These are phyloP conservation scores for Pseudogymnoascus sp. DNA, from an alignment of 2,329 filamentous ascomycete species.

Conservation along the genomic window DNA sequence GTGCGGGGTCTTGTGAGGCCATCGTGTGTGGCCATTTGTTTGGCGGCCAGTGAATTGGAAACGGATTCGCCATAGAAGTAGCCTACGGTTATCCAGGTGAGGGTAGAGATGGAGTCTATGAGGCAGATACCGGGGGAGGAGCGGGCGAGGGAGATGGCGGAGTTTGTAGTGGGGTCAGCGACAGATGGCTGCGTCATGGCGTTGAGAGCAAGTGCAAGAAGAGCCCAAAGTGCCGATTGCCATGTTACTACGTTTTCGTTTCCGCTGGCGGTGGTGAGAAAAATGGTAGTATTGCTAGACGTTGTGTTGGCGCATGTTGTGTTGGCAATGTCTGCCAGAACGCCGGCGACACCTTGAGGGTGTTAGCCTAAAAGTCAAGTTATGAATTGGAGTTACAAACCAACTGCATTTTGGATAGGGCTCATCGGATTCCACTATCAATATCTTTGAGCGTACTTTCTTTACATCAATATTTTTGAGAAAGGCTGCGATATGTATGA, in stretches of 20 bases:
- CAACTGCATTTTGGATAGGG: background rate
- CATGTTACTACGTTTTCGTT: background rate
- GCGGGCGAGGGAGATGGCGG: conserved; percentile 15
- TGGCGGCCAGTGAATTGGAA: background rate
- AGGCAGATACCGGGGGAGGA: conserved; percentile 16
- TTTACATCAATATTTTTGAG: background rate
- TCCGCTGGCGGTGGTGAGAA: background rate
- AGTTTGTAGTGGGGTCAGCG: conserved; percentile 11
- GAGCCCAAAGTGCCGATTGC: conserved; percentile 19
- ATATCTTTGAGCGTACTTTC: background rate
- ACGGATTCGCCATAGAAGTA: background rate
- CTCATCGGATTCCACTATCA: background rate
- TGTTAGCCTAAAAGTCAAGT: too few species aligned
- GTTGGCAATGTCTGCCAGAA: background rate
- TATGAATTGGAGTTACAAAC: too few species aligned
- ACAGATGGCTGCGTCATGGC: conserved; percentile 19
- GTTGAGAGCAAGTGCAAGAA: conserved; percentile 17
- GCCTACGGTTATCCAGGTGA: conserved; percentile 11
- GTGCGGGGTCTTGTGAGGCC: background rate
- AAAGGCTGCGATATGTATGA: background rate
- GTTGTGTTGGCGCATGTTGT: background rate
- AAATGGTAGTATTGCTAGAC: background rate
- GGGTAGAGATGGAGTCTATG: conserved; percentile 13
- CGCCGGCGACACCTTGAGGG: background rate
- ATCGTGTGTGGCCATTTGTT: background rate